Conservation (phyloP, 441 rosid species). For the Populus tomentosa region DNA sequence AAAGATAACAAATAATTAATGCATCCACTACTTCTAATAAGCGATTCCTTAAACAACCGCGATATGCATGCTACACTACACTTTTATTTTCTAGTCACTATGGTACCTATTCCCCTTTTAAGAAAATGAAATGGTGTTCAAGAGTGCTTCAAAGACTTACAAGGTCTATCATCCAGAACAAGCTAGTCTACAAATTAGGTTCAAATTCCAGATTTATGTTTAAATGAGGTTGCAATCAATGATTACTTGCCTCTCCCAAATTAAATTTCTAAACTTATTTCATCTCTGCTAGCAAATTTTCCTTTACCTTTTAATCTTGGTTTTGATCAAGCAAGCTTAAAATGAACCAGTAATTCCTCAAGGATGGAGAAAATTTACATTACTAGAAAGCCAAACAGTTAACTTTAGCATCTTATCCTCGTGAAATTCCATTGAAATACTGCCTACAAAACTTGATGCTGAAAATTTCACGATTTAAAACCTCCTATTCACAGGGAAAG, state of each 20-base stretch:
- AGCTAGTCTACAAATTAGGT: neutral
- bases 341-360: neutral
- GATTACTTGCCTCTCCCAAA: neutral
- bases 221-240: neutral
- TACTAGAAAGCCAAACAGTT: constrained; percentile 1
- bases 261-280: neutral
- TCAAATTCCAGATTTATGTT: neutral
- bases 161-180: neutral
- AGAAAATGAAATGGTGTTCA: too few relatives aligned
- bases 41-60: neutral
- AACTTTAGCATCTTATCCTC: neutral
- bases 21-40: neutral
- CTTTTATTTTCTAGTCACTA: neutral
- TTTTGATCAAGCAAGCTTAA: neutral
- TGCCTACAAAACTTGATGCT: neutral
- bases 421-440: constrained; percentile 1
- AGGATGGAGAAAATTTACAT: neutral
- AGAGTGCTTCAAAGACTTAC: neutral
- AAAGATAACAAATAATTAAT: neutral
- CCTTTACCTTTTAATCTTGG: neutral
- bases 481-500: neutral
- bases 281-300: neutral
- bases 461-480: neutral
- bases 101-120: neutral
- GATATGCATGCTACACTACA: neutral